Percentiles rank a stretch among this genome's conserved stretches.
Evolutionary conservation across 805 yeast species (phyloP).

Genomic region (Sungouiozyma intestinalis): DNA sequence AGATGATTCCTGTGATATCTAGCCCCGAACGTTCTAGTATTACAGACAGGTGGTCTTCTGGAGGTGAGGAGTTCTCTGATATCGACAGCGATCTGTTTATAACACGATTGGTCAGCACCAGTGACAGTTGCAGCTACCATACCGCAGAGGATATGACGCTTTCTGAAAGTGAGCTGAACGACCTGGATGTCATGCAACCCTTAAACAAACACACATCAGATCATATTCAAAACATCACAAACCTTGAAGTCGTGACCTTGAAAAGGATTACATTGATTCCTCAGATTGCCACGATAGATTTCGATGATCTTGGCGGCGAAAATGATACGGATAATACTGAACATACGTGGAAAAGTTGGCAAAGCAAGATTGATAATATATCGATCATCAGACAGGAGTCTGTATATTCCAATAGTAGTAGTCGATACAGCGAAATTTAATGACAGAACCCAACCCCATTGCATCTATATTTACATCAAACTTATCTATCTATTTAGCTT

Average conservation of each 20-base stretch:
- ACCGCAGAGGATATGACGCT: neutral
- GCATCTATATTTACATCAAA: neutral
- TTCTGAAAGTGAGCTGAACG: neutral
- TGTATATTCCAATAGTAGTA: slow-evolving; percentile 3
- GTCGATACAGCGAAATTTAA: slow-evolving; percentile 6
- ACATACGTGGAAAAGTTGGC: slow-evolving; percentile 6
- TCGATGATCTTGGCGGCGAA: slow-evolving; percentile 5
- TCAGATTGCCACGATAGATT: slow-evolving; percentile 3
- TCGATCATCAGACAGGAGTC: neutral
- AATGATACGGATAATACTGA: slow-evolving; percentile 1
- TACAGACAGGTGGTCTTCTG: slow-evolving; percentile 10
- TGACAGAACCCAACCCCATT: neutral
- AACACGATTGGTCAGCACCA: neutral
- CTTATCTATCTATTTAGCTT: too few relatives aligned
- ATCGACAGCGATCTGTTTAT: neutral
- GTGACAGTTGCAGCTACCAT: neutral
- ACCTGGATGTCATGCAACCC: neutral
- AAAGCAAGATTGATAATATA: slow-evolving; percentile 11
- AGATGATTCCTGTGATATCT: slow-evolving; percentile 12
- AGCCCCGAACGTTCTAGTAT: slow-evolving; percentile 16
- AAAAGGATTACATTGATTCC: neutral
- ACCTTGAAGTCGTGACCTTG: neutral
- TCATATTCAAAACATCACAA: neutral
- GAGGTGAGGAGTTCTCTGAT: slow-evolving; percentile 18
- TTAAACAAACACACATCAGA: neutral